These are phyloP conservation scores for Syncephalastrum sp. DNA, from an alignment of 371 early-diverging fungal species.

Conservation along the genomic window DNA sequence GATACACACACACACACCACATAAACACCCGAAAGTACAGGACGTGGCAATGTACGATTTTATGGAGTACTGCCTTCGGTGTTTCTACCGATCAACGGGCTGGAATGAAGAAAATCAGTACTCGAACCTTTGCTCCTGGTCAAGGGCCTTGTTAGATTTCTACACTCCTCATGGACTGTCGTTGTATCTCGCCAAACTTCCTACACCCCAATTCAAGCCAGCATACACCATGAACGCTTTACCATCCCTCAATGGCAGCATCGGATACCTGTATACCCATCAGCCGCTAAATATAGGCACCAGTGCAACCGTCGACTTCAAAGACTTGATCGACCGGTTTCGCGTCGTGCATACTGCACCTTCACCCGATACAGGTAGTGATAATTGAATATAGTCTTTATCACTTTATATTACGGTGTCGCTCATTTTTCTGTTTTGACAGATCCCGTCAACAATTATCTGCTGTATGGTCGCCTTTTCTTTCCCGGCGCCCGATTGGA, in stretches of 20 bases:
- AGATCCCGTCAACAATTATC: conserved; percentile 43
- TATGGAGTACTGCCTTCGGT: conserved; percentile 79
- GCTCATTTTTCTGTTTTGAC: neutral
- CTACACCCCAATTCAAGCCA: conserved; percentile 74
- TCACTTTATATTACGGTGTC: neutral
- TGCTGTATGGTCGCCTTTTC: conserved; percentile 74
- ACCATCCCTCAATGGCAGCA: conserved; percentile 67
- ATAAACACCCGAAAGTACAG: too few species aligned
- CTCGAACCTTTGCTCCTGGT: conserved; percentile 72
- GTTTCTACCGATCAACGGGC: conserved; percentile 71
- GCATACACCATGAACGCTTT: conserved; percentile 74
- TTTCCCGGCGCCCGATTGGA: conserved; percentile 79
- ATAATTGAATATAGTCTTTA: too few species aligned
- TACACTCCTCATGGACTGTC: conserved; percentile 72
- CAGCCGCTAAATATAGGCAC: conserved; percentile 61
- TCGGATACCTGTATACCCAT: conserved; percentile 84
- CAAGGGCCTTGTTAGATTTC: conserved; percentile 77
- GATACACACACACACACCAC: too few species aligned
- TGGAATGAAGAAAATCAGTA: conserved; percentile 83
- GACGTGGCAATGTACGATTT: conserved; percentile 66
- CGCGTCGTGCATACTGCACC: conserved; percentile 34
- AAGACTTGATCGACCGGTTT: conserved; percentile 62
- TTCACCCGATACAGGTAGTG: too few species aligned
- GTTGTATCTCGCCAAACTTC: conserved; percentile 69
- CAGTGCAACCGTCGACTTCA: conserved; percentile 58